phyloP scores from a whole-genome alignment of 768 basidiomycete species.

The Neoboletus magnificus region DNA sequence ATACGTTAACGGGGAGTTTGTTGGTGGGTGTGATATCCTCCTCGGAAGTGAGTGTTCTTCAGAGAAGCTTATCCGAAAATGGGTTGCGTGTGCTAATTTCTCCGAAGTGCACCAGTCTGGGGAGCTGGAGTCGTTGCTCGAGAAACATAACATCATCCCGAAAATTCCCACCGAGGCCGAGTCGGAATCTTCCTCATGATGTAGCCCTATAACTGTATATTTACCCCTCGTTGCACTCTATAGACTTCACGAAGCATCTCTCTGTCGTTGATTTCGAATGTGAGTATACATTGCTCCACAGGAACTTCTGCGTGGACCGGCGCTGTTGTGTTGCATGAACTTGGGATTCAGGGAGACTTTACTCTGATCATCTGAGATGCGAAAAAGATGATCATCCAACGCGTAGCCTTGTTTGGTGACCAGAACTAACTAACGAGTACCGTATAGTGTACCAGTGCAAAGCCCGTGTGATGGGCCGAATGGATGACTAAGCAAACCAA shows the following conservation, averaged over 20 bases:
- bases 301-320: no score
- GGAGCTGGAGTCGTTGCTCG: conserved; percentile 81
- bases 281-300: not conserved
- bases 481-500: conserved; percentile 14
- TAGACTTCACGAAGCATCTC: not conserved
- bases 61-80: not conserved
- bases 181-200: conserved; percentile 3
- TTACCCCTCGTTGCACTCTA: not conserved
- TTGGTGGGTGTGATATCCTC: conserved; percentile 96
- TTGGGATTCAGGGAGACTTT: no score
- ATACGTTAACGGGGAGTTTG: conserved; percentile 91
- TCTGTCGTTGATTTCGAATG: not conserved
- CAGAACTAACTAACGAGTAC: no score
- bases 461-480: no score
- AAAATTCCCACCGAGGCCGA: conserved; percentile 29
- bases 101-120: conserved; percentile 90
- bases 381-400: no score
- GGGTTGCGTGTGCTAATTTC: not conserved
- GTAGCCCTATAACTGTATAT: not conserved
- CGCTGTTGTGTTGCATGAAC: not conserved
- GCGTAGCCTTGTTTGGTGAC: no score
- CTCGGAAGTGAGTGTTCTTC: conserved; percentile 68
- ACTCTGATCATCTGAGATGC: no score
- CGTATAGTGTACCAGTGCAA: no score
- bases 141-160: conserved; percentile 67